phyloP scores from a whole-genome alignment of 2,329 filamentous ascomycete genomes.

The Fusarium foetens region DNA sequence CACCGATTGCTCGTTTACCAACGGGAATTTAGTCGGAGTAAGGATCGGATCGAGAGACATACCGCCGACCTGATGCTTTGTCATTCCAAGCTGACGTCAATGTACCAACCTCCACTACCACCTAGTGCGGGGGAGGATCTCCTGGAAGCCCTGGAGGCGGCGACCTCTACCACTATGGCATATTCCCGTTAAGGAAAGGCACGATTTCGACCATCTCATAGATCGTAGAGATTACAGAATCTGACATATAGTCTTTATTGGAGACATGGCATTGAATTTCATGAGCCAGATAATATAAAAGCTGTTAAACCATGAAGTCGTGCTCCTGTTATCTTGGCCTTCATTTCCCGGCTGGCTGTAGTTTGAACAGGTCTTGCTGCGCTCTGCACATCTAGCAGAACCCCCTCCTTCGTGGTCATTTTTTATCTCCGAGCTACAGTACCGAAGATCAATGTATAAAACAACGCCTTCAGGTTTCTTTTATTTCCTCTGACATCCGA shows the following conservation, averaged over 20 bases:
- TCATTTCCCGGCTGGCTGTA: not conserved
- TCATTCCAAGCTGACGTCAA: slow-evolving; percentile 12
- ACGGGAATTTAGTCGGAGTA: slow-evolving; percentile 21
- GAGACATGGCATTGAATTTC: not conserved
- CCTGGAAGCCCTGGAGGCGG: not conserved
- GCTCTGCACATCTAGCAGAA: not conserved
- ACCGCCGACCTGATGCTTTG: slow-evolving; percentile 5
- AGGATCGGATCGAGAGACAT: slow-evolving; percentile 17
- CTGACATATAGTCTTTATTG: not conserved
- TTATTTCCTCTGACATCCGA: not conserved
- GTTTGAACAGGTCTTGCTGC: not conserved
- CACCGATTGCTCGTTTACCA: not conserved
- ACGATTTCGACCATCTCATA: not conserved
- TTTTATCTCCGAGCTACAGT: slow-evolving; percentile 30
- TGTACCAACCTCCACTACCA: not conserved
- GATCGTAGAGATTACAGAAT: not conserved
- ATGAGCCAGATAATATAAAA: not conserved
- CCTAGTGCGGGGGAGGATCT: not conserved
- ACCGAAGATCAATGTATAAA: slow-evolving; percentile 18
- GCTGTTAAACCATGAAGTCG: not conserved
- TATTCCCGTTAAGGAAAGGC: not conserved
- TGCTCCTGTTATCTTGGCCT: not conserved
- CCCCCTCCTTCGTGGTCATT: not conserved
- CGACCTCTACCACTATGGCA: not conserved
- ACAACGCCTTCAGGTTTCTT: not conserved